Evolutionary conservation across 208 protist species (phyloP).

Genomic region (Wallacemonas sp.): DNA sequence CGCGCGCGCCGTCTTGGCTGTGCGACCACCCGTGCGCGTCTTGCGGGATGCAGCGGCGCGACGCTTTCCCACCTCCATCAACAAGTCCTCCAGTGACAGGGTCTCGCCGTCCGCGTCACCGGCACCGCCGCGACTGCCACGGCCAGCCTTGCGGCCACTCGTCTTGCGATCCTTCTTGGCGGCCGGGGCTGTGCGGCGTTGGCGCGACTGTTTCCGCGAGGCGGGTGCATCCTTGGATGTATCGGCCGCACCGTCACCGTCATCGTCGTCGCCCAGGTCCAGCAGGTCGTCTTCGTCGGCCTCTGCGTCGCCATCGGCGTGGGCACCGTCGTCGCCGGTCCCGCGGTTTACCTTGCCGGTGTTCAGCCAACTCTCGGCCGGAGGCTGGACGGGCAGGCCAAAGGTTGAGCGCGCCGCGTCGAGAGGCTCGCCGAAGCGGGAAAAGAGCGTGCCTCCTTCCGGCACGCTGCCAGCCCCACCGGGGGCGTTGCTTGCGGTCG

Average conservation of each 20-base stretch:
- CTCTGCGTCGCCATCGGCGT: background rate
- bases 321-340: background rate
- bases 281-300: background rate
- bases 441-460: background rate
- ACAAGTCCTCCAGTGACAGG: background rate
- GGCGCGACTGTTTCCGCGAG: background rate
- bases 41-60: background rate
- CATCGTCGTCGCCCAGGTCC: conserved; percentile 2
- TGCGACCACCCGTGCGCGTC: background rate
- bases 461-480: background rate
- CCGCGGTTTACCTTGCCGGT: background rate
- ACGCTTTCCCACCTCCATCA: conserved; percentile 1
- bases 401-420: background rate
- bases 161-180: conserved; percentile 20
- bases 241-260: conserved; percentile 7
- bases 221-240: background rate
- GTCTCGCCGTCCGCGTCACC: background rate
- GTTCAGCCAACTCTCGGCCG: background rate
- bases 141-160: background rate
- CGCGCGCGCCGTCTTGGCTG: background rate
- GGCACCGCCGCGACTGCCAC: background rate
- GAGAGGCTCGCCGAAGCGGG: background rate
- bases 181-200: background rate
- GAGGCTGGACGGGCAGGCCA: background rate
- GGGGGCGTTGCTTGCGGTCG: background rate